These are phyloP conservation scores for peach (Prunus persica) DNA, from an alignment of 306 rosid species.

Conservation along the genomic window Prunus_persica_NCBIv2 NC_034014.1:28522501-28523000, in stretches of 20 bases:
- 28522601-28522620: conserved; percentile 70
- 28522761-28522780: conserved; percentile 78
- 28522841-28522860: conserved; percentile 62
- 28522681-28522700: conserved; percentile 54
- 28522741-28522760: conserved; percentile 70
- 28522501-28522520: conserved; percentile 70
- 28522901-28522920: not conserved
- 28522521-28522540: conserved; percentile 68
- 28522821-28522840: conserved; percentile 71
- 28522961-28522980: conserved; percentile 79
- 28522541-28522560: conserved; percentile 63
- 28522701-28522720: conserved; percentile 76
- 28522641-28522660: conserved; percentile 14
- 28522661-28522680: conserved; percentile 39
- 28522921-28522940: not conserved
- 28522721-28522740: conserved; percentile 71
- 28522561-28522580: conserved; percentile 51
- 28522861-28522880: conserved; percentile 66
- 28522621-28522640: conserved; percentile 60
- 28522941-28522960: conserved; percentile 44
- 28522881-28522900: conserved; percentile 5
- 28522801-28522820: conserved; percentile 57
- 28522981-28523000: conserved; percentile 71
- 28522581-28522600: conserved; percentile 68
- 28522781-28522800: conserved; percentile 77